Evolutionary conservation across 805 yeast species (phyloP), one percentile per base, ranked within the genome.

Genomic region (Monosporozyma solicola): DNA sequence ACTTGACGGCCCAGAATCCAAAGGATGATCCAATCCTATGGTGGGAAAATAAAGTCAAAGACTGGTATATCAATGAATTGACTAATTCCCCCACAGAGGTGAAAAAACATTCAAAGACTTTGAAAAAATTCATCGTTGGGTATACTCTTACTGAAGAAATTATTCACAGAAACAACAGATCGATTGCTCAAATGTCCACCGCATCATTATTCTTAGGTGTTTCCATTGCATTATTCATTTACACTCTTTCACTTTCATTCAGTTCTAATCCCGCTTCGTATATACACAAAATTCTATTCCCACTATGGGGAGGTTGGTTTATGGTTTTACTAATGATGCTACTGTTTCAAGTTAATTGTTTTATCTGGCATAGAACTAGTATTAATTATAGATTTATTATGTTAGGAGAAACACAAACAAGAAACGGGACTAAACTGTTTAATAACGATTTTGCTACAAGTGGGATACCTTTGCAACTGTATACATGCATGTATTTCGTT

Each of bases 231-330:
- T 70, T 94, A 16, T 71, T 87, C n/a, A 64, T 75, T 0, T 76
- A 82, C 52, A 84, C 86, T 0, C 53, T 88, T 1, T 77, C 75
- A 51, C 57, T 69, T 3, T 90, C 84, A 0, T 68, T 84, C 10
- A 53, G 64, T 20, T 76, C 76, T 25, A 56, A 74, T 1, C 63
- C 69, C 13, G 66, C 72, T 16, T 73, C 75, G 0, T 65, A 64
- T 1, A 64, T 80, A 2, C 80, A 80, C 54, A 71, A 67, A 46
- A 83, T 71, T 54, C 62, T 92, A 53, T 67, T 92, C 43, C 98
- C 95, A 61, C 75, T 94, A 3, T 94, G 97, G 96, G 97, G 85
- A 8, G 98, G 98, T 1, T 90, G 89, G 67, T 78, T 89, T 59
- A 61, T 90, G 54, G 66, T 84, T 5, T 72, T 77, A 33, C 57